Percentiles rank a stretch among this genome's conserved stretches.
These are phyloP conservation scores for Chiua sp. DNA, from an alignment of 1,284 basidiomycete genomes.

Conservation along the genomic window DNA sequence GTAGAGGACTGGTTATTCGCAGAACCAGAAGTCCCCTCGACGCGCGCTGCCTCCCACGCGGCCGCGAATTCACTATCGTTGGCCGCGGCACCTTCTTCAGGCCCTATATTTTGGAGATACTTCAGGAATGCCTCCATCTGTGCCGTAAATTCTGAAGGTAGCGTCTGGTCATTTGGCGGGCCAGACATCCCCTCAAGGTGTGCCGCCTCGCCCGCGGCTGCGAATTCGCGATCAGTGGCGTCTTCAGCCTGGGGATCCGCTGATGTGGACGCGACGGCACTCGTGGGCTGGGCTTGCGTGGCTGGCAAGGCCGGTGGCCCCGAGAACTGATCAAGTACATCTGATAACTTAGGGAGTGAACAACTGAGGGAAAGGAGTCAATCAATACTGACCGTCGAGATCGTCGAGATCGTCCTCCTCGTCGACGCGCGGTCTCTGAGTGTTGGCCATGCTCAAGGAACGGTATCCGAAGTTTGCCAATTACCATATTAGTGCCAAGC, in stretches of 20 bases:
- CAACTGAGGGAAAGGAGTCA: slow-evolving; percentile 3
- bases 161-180: no score
- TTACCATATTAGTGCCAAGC: no score
- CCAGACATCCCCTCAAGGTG: no score
- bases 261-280: slow-evolving; percentile 34
- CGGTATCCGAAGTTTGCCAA: no score
- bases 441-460: slow-evolving; percentile 15
- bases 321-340: slow-evolving; percentile 61
- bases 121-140: slow-evolving; percentile 89
- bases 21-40: slow-evolving; percentile 53
- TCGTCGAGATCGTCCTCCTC: slow-evolving; percentile 77
- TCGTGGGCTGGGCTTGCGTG: slow-evolving; percentile 20
- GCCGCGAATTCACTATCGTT: slow-evolving; percentile 57
- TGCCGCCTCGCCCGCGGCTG: no score
- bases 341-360: slow-evolving; percentile 36
- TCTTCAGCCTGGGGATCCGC: slow-evolving; percentile 44
- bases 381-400: slow-evolving; percentile 62
- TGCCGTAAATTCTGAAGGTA: slow-evolving; percentile 52
- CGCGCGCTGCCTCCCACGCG: slow-evolving; percentile 79
- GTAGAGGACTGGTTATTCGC: slow-evolving; percentile 24
- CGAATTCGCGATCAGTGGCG: no score
- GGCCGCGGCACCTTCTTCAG: slow-evolving; percentile 26
- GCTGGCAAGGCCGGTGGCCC: slow-evolving; percentile 17
- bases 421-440: slow-evolving; percentile 28
- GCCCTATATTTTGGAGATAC: slow-evolving; percentile 51